phyloP scores from a whole-genome alignment of 768 basidiomycete species.

The Naganishia friedmannii region DNA sequence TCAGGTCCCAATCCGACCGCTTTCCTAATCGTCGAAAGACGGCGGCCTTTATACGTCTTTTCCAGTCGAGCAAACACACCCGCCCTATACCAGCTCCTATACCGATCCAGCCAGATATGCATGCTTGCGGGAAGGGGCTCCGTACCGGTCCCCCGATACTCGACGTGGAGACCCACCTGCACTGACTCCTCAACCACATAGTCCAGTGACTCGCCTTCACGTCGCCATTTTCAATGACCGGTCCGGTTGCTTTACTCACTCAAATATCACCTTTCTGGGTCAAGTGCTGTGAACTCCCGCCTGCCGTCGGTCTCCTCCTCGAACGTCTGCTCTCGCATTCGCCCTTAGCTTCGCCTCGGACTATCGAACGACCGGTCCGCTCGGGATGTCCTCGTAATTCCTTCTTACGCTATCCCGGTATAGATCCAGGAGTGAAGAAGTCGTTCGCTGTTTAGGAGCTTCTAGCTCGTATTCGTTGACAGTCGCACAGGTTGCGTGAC shows the following conservation, averaged over 20 bases:
- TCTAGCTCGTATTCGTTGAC: not conserved
- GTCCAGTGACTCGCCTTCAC: not conserved
- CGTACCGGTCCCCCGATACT: not conserved
- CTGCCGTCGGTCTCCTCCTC: not conserved
- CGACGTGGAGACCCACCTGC: not conserved
- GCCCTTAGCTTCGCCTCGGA: not conserved
- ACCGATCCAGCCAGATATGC: not conserved
- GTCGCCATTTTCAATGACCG: not conserved
- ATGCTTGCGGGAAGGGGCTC: not conserved
- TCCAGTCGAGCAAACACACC: not conserved
- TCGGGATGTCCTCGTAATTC: not conserved
- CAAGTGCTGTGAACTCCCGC: not conserved
- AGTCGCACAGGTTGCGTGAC: not conserved
- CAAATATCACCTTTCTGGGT: not conserved
- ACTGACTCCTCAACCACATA: not conserved
- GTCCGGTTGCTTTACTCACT: not conserved
- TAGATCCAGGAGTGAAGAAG: not conserved
- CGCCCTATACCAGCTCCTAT: not conserved
- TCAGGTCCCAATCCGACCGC: not conserved
- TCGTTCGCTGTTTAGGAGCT: not conserved
- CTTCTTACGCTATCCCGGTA: not conserved
- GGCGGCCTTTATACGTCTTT: not conserved
- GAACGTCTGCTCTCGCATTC: not conserved
- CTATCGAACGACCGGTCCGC: slow-evolving; percentile 3
- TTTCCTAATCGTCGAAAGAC: not conserved